Evolutionary conservation across 2,329 filamentous ascomycete genomes (phyloP).

Genomic region (Alternaria dauci): DNA sequence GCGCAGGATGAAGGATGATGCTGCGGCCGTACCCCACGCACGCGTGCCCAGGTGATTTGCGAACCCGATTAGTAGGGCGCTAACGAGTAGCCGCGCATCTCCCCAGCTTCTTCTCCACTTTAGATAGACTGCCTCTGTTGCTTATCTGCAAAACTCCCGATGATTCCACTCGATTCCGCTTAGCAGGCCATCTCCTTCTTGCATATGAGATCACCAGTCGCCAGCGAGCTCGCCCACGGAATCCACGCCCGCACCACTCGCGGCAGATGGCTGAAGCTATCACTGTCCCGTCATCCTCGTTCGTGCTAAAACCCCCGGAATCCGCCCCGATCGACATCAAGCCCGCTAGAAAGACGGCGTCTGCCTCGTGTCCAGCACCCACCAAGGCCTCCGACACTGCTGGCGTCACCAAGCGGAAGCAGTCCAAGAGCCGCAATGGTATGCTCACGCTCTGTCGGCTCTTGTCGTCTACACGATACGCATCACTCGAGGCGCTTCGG

Average conservation of each 20-base stretch:
- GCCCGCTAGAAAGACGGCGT: conserved; percentile 36
- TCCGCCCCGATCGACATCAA: conserved; percentile 18
- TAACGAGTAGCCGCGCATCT: conserved; percentile 21
- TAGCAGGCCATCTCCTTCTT: conserved; percentile 2
- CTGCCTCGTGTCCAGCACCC: conserved; percentile 22
- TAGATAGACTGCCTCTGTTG: conserved; percentile 30
- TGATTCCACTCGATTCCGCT: conserved; percentile 3
- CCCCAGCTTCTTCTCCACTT: conserved; percentile 39
- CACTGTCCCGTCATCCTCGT: conserved; percentile 64
- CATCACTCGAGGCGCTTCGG: background rate
- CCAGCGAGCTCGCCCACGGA: conserved; percentile 27
- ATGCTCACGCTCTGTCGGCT: conserved; percentile 45
- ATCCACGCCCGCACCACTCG: conserved; percentile 20
- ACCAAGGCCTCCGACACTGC: conserved; percentile 43
- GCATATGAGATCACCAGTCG: conserved; percentile 11
- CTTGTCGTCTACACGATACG: conserved; percentile 6
- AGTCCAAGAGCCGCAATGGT: conserved; percentile 80
- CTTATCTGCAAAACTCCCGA: conserved; percentile 18
- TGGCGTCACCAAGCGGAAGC: conserved; percentile 68
- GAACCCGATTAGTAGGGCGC: conserved; percentile 16
- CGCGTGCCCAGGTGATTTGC: conserved; percentile 17
- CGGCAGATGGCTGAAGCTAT: conserved; percentile 62
- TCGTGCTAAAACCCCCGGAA: conserved; percentile 19
- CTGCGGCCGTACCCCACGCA: conserved; percentile 22
- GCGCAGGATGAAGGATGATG: background rate